Conservation (phyloP, 1,284 basidiomycete genomes). For the Irpex rosettiformis region DNA sequence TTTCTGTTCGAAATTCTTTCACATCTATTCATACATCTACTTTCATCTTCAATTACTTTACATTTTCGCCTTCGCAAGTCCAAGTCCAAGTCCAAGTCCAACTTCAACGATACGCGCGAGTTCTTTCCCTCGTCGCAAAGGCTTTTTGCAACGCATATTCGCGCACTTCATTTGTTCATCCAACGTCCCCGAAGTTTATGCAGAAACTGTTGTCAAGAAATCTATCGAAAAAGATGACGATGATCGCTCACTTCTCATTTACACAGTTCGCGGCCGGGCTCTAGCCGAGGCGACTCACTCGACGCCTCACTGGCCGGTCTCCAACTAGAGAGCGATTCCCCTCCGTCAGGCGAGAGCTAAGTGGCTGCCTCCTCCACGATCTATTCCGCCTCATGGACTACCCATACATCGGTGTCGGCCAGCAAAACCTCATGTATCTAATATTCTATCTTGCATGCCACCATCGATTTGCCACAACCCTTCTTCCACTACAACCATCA, state of each 20-base stretch:
- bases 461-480: not conserved
- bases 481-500: not conserved
- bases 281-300: conserved; percentile 10
- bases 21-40: no score
- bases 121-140: not conserved
- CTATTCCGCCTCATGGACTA: not conserved
- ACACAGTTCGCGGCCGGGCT: conserved; percentile 10
- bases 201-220: conserved; percentile 3
- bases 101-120: not conserved
- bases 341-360: conserved; percentile 10
- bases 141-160: conserved; percentile 4
- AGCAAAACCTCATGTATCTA: not conserved
- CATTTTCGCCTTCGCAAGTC: no score
- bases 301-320: conserved; percentile 10
- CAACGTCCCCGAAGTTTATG: conserved; percentile 1
- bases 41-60: not conserved
- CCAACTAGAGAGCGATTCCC: conserved; percentile 5
- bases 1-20: not conserved
- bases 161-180: conserved; percentile 5
- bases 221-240: conserved; percentile 9
- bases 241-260: conserved; percentile 5
- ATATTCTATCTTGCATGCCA: not conserved
- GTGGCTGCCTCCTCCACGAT: not conserved
- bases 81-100: not conserved
- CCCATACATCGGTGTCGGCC: not conserved